Evolutionary conservation across 1,284 basidiomycete genomes (phyloP).

Genomic region (Cryptococcus sp.): DNA sequence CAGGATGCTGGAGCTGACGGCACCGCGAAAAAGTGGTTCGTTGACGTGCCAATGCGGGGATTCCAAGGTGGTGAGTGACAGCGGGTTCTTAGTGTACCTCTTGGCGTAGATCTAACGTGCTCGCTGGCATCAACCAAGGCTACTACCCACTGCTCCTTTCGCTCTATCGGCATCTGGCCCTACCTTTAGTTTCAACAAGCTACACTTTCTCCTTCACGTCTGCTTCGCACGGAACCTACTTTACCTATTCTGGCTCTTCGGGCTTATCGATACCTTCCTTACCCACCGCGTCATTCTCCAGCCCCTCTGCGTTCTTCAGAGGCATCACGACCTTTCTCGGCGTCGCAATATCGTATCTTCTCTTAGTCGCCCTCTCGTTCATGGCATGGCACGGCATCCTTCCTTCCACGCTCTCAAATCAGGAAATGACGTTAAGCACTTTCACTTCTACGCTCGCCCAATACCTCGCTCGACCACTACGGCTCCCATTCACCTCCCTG

Average conservation of each 20-base stretch:
- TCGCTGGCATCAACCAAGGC: conserved; percentile 53
- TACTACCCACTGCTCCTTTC: conserved; percentile 70
- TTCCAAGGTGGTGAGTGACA: conserved; percentile 67
- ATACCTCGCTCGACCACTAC: conserved; percentile 23
- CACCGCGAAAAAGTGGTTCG: conserved; percentile 52
- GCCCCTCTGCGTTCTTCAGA: conserved; percentile 42
- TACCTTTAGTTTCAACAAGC: conserved; percentile 54
- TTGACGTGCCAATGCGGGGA: conserved; percentile 76
- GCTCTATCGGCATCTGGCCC: conserved; percentile 61
- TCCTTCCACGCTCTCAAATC: conserved; percentile 11
- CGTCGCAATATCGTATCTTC: conserved; percentile 59
- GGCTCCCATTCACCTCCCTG: conserved; percentile 9
- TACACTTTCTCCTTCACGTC: conserved; percentile 72
- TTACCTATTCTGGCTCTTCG: conserved; percentile 68
- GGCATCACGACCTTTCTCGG: conserved; percentile 54
- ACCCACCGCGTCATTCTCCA: conserved; percentile 29
- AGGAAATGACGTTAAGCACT: conserved; percentile 34
- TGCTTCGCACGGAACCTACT: conserved; percentile 52
- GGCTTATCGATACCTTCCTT: conserved; percentile 58
- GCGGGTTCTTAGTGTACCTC: background rate
- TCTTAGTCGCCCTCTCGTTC: conserved; percentile 60
- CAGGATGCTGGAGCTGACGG: conserved; percentile 61
- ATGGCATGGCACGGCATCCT: conserved; percentile 55
- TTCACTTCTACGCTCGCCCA: conserved; percentile 21
- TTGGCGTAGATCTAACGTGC: background rate